Percentiles rank a stretch among this genome's conserved stretches.
These are phyloP conservation scores for Gastrolobium villosum DNA, from an alignment of 306 rosid genomes.

Conservation along the genomic window DNA sequence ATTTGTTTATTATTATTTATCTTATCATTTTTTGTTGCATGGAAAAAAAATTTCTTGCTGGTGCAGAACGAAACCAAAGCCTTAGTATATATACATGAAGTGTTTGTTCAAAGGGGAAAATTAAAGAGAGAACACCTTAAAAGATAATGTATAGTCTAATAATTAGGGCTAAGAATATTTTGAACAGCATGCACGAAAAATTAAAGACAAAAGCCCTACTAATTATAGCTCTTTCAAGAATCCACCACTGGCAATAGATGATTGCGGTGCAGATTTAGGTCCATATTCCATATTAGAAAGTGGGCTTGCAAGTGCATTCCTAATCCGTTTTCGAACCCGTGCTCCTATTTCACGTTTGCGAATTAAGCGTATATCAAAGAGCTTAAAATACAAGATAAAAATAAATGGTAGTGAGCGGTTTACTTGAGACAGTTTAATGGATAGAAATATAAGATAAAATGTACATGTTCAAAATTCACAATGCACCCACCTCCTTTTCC, in stretches of 20 bases:
- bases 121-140: neutral
- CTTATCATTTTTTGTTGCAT: too few relatives aligned
- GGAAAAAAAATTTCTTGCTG: too few relatives aligned
- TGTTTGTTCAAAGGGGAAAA: neutral
- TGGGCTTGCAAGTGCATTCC: slow-evolving; percentile 24
- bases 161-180: neutral
- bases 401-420: too few relatives aligned
- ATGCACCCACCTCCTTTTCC: too few relatives aligned
- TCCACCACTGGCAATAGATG: neutral
- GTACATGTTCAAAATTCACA: too few relatives aligned
- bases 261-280: neutral
- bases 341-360: too few relatives aligned
- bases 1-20: too few relatives aligned
- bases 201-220: neutral
- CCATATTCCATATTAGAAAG: slow-evolving; percentile 17
- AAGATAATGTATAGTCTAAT: neutral
- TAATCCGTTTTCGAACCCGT: neutral
- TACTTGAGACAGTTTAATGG: too few relatives aligned
- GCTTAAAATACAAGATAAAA: neutral
- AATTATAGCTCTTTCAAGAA: neutral
- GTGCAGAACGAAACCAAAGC: too few relatives aligned
- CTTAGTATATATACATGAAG: too few relatives aligned
- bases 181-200: neutral
- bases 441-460: too few relatives aligned
- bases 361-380: neutral